Conservation (phyloP, 345 rosid species). For the Eucalyptus sp. region DNA sequence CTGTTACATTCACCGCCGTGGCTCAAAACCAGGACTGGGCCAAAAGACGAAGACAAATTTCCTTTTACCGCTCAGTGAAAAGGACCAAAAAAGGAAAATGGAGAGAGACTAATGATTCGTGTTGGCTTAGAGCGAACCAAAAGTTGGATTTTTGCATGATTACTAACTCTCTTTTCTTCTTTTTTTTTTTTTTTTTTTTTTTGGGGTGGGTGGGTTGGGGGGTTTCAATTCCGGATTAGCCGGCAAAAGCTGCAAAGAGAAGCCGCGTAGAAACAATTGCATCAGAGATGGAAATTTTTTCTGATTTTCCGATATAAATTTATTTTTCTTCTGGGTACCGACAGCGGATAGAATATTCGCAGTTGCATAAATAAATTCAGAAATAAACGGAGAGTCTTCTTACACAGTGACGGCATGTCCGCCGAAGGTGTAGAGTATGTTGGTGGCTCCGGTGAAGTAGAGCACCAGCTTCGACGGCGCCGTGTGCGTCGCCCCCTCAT, state of each 20-base stretch:
- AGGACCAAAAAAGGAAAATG: neutral
- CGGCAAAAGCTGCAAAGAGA: conserved; percentile 90
- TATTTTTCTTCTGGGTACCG: neutral
- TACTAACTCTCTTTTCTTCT: neutral
- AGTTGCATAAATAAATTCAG: neutral
- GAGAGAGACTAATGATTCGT: neutral
- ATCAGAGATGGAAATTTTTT: neutral
- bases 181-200: neutral
- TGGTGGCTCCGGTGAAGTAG: conserved; percentile 99
- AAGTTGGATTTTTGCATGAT: neutral
- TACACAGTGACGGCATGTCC: conserved; percentile 99
- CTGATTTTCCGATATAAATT: neutral
- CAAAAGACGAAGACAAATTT: neutral
- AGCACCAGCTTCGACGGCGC: conserved; percentile 81
- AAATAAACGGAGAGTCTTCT: conserved; percentile 2
- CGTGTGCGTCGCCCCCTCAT: conserved; percentile 52
- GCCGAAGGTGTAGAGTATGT: conserved; percentile 92
- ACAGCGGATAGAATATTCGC: neutral
- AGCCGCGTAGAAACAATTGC: conserved; percentile 44
- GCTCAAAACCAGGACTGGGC: neutral
- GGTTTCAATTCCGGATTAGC: conserved; percentile 1
- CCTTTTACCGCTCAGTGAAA: neutral
- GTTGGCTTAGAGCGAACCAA: neutral
- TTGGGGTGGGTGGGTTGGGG: neutral
- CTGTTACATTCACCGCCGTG: neutral